A percentile compares a stretch with the other conserved stretches of the same genome.
These are phyloP conservation scores for Pleodorina starrii DNA, from an alignment of 139 green algal genomes.

Conservation along the genomic window DNA sequence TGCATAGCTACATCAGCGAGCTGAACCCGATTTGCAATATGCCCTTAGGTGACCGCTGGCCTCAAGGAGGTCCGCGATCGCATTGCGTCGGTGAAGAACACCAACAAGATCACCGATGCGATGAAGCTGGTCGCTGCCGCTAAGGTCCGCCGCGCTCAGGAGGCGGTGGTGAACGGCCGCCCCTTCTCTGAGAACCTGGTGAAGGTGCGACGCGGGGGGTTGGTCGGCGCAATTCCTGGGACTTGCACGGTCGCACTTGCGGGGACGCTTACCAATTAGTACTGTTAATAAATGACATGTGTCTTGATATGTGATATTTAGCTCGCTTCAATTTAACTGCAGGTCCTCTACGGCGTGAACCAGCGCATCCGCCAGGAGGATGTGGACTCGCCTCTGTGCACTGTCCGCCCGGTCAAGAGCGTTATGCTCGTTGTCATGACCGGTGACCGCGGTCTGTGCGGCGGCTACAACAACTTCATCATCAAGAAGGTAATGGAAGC, in stretches of 20 bases:
- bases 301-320: background rate
- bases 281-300: background rate
- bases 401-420: constrained; percentile 94
- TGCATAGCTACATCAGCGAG: background rate
- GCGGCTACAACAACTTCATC: constrained; percentile 98
- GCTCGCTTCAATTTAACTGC: constrained; percentile 13
- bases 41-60: constrained; percentile 70
- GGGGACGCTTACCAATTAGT: background rate
- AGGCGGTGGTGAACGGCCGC: constrained; percentile 96
- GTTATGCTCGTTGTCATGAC: constrained; percentile 93
- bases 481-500: constrained; percentile 90
- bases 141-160: constrained; percentile 96
- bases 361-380: constrained; percentile 95
- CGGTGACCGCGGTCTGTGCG: constrained; percentile 98
- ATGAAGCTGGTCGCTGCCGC: constrained; percentile 97
- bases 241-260: background rate
- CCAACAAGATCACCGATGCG: constrained; percentile 98
- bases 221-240: background rate
- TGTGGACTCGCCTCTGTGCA: constrained; percentile 95
- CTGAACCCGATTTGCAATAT: too few species aligned
- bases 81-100: constrained; percentile 98
- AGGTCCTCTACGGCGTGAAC: constrained; percentile 98
- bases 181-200: constrained; percentile 99
- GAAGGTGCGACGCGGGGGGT: constrained; percentile 83
- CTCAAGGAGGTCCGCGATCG: constrained; percentile 95